These are phyloP conservation scores for Tylopilus sp. DNA, from an alignment of 1,284 basidiomycete species.

Conservation along the genomic window DNA sequence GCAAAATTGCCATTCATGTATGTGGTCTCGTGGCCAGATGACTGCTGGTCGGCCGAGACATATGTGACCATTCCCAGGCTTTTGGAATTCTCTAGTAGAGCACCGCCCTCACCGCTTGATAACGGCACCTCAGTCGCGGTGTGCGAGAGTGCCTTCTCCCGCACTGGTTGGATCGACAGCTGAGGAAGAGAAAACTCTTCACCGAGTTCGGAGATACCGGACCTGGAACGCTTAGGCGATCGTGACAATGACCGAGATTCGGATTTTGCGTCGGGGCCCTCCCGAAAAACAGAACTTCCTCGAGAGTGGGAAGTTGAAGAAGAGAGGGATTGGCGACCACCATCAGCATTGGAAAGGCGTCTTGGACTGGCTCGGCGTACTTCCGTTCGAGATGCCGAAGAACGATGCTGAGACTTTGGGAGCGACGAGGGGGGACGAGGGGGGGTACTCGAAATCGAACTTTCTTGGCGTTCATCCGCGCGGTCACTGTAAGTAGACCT, in stretches of 20 bases:
- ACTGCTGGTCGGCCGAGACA: slow-evolving; percentile 14
- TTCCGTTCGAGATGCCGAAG: slow-evolving; percentile 22
- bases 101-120: slow-evolving; percentile 7
- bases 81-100: slow-evolving; percentile 20
- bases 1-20: slow-evolving; percentile 17
- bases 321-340: slow-evolving; percentile 11
- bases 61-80: slow-evolving; percentile 18
- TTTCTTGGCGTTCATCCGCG: slow-evolving; percentile 28
- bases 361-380: slow-evolving; percentile 3
- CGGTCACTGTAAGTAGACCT: slow-evolving; percentile 20
- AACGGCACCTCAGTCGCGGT: slow-evolving; percentile 14
- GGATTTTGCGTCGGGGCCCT: slow-evolving; percentile 25
- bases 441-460: slow-evolving; percentile 36
- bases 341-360: background rate
- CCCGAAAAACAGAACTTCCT: slow-evolving; percentile 24
- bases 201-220: slow-evolving; percentile 30
- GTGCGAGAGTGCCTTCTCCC: slow-evolving; percentile 16
- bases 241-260: slow-evolving; percentile 38
- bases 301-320: slow-evolving; percentile 24
- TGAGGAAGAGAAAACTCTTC: slow-evolving; percentile 20
- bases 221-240: slow-evolving; percentile 36
- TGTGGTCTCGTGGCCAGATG: slow-evolving; percentile 21
- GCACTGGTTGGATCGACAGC: slow-evolving; percentile 24
- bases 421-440: slow-evolving; percentile 20
- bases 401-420: slow-evolving; percentile 18